Evolutionary conservation across 1,139 yeast species (phyloP).

Genomic region (Tardiomyces digboiensis): DNA sequence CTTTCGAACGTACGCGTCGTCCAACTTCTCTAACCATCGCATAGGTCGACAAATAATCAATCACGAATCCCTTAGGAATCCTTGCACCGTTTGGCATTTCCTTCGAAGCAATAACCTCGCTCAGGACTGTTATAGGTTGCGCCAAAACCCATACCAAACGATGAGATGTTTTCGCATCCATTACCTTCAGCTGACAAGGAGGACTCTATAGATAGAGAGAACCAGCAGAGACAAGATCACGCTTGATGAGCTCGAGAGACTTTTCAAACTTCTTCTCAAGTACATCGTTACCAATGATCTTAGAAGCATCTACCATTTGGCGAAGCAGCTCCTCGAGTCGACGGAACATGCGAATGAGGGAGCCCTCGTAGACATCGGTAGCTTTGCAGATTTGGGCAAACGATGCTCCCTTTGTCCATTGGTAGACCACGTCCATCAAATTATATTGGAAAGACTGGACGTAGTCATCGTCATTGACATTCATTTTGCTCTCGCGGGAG

Average conservation of each 20-base stretch:
- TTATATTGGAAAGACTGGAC: conserved; percentile 86
- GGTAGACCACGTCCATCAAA: conserved; percentile 91
- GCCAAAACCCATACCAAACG: no score
- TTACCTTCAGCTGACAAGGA: no score
- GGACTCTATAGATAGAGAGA: conserved; percentile 57
- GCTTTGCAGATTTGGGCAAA: conserved; percentile 96
- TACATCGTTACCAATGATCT: conserved; percentile 82
- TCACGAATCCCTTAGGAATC: no score
- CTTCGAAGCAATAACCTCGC: no score
- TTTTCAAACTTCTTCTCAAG: conserved; percentile 84
- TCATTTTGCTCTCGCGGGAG: conserved; percentile 81
- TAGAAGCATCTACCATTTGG: conserved; percentile 85
- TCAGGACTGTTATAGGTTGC: no score
- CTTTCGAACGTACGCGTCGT: no score
- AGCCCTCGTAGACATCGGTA: conserved; percentile 98
- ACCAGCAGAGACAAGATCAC: conserved; percentile 96
- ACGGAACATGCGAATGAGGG: conserved; percentile 87
- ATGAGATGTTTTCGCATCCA: no score
- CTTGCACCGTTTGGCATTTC: no score
- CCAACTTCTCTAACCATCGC: no score
- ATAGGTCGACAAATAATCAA: no score
- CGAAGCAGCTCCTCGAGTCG: conserved; percentile 87
- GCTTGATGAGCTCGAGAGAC: conserved; percentile 75
- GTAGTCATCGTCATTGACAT: conserved; percentile 77
- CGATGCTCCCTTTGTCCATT: conserved; percentile 95